Conservation (phyloP, 805 yeast genomes). For the Candida montana region DNA sequence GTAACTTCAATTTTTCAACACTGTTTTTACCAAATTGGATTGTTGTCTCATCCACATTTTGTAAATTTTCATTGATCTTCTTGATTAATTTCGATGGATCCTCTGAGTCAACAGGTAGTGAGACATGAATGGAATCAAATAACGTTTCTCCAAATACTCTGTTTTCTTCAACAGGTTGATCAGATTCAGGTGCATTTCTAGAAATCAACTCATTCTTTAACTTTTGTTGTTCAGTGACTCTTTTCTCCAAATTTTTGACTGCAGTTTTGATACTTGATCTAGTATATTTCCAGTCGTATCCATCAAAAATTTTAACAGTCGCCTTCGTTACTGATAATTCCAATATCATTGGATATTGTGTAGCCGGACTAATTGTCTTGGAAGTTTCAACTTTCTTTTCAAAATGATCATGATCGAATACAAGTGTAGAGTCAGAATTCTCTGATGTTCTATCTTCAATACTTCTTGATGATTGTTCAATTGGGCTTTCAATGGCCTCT, state of each 20-base stretch:
- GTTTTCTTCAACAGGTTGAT: slow-evolving; percentile 5
- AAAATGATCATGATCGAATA: slow-evolving; percentile 25
- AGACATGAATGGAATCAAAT: slow-evolving; percentile 75
- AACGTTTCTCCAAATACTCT: slow-evolving; percentile 53
- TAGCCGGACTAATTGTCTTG: background rate
- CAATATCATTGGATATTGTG: slow-evolving; percentile 15
- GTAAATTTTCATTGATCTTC: slow-evolving; percentile 49
- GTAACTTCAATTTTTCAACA: slow-evolving; percentile 48
- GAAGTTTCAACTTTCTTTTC: slow-evolving; percentile 4
- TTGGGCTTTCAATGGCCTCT: background rate
- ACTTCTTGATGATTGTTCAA: background rate
- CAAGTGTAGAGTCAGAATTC: slow-evolving; percentile 17
- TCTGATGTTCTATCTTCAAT: slow-evolving; percentile 8
- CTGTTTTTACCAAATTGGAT: slow-evolving; percentile 23
- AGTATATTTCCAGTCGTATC: slow-evolving; percentile 87
- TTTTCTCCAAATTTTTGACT: slow-evolving; percentile 54
- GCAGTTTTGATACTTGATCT: slow-evolving; percentile 61
- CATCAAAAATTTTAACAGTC: slow-evolving; percentile 63
- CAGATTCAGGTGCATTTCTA: background rate
- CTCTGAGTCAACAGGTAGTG: slow-evolving; percentile 39
- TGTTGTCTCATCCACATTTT: slow-evolving; percentile 17
- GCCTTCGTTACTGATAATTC: slow-evolving; percentile 32
- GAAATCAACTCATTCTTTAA: slow-evolving; percentile 4
- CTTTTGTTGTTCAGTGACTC: slow-evolving; percentile 28
- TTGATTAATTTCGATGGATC: slow-evolving; percentile 43